Percentiles rank a stretch among this genome's conserved stretches.
Conservation (phyloP, 495 filamentous ascomycete species). For the Penicillium canariense region DNA sequence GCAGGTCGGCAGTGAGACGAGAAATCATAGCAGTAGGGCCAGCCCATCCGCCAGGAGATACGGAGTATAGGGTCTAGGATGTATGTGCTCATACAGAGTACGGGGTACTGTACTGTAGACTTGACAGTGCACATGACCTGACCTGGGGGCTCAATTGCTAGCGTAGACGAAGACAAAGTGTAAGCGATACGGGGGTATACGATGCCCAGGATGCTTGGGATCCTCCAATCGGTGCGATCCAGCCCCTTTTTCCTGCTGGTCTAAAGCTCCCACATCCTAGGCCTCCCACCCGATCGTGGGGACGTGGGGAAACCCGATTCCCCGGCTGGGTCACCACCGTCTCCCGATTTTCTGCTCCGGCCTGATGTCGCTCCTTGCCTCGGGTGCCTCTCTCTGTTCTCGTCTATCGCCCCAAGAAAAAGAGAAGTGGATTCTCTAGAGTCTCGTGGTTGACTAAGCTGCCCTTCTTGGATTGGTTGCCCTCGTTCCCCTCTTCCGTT, state of each 20-base stretch:
- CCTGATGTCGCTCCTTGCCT: background rate
- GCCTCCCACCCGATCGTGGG: constrained; percentile 5
- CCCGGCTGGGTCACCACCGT: background rate
- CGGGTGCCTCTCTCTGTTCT: background rate
- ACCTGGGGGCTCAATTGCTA: background rate
- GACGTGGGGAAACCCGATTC: constrained; percentile 14
- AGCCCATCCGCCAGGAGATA: background rate
- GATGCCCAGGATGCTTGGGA: too few relatives aligned
- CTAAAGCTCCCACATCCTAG: background rate
- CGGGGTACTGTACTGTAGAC: too few relatives aligned
- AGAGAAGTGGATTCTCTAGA: background rate
- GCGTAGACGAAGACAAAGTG: background rate
- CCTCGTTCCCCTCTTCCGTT: constrained; percentile 4
- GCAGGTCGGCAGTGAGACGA: too few relatives aligned
- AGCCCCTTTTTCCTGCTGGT: too few relatives aligned
- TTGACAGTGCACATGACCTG: background rate
- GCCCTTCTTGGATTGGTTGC: background rate
- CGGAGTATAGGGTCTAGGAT: background rate
- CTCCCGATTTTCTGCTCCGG: constrained; percentile 2
- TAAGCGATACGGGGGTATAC: too few relatives aligned
- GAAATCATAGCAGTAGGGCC: background rate
- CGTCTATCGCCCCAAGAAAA: background rate
- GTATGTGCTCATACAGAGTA: too few relatives aligned
- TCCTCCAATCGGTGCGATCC: too few relatives aligned
- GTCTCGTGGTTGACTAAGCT: constrained; percentile 3